Conservation (phyloP, 2,329 filamentous ascomycete genomes). For the Atkinsonella hypoxylon region DNA sequence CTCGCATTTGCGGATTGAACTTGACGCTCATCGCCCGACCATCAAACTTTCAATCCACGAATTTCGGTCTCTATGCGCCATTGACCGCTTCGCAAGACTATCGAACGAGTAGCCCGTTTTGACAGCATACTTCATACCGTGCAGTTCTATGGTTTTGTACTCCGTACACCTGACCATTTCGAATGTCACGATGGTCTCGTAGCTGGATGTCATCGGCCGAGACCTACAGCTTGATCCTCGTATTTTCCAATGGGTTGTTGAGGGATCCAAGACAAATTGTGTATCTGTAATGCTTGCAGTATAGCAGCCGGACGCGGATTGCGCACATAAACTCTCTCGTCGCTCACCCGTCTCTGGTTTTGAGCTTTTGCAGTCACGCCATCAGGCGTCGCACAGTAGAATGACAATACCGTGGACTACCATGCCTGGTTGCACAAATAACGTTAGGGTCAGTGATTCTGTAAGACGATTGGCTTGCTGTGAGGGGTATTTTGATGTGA, state of each 20-base stretch:
- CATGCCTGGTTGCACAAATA: neutral
- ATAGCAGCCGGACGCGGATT: neutral
- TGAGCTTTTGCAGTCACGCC: neutral
- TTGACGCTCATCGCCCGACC: neutral
- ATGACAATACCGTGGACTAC: neutral
- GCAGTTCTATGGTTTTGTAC: neutral
- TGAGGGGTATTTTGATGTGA: neutral
- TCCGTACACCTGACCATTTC: constrained; percentile 1
- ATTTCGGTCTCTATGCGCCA: neutral
- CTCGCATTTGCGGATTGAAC: neutral
- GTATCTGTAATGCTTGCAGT: no score
- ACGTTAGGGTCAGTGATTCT: constrained; percentile 7
- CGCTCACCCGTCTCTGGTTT: neutral
- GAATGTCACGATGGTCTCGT: constrained; percentile 2
- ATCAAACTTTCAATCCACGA: neutral
- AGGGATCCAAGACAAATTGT: neutral
- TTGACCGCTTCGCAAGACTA: neutral
- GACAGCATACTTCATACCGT: no score
- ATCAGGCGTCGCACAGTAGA: neutral
- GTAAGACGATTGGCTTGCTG: constrained; percentile 11
- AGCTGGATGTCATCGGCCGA: constrained; percentile 10
- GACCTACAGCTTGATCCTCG: constrained; percentile 3
- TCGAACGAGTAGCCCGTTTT: neutral
- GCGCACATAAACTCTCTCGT: neutral
- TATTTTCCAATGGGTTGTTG: neutral